A percentile compares a stretch with the other conserved stretches of the same genome.
These are phyloP conservation scores for Abelmoschus esculentus DNA, from an alignment of 345 rosid genomes.

Conservation along the genomic window DNA sequence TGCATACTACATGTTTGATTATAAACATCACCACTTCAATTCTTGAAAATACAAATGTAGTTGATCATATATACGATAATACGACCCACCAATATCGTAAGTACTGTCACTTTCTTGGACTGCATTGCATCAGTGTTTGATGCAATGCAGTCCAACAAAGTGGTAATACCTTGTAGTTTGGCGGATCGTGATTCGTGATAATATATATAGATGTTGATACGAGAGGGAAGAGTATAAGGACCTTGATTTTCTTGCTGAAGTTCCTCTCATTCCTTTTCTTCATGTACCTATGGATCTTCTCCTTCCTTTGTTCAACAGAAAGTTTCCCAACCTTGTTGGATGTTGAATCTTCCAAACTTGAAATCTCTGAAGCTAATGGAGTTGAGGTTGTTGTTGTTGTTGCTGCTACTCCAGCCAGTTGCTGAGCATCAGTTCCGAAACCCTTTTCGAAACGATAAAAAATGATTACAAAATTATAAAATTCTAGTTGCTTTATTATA, in stretches of 20 bases:
- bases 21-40: neutral
- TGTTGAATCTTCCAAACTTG: slow-evolving; percentile 68
- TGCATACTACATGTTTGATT: slow-evolving; percentile 51
- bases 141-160: no score
- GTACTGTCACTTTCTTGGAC: no score
- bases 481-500: no score
- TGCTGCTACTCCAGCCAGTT: slow-evolving; percentile 27
- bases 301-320: slow-evolving; percentile 80
- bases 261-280: slow-evolving; percentile 92
- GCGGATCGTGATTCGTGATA: no score
- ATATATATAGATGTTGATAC: neutral
- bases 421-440: slow-evolving; percentile 41
- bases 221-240: slow-evolving; percentile 8
- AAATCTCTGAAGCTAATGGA: slow-evolving; percentile 50
- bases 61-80: no score
- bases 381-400: slow-evolving; percentile 25
- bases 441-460: slow-evolving; percentile 25
- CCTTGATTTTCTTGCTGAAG: slow-evolving; percentile 98
- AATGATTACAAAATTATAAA: neutral
- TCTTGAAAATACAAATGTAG: neutral
- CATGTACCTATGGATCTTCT: slow-evolving; percentile 86
- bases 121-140: no score
- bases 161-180: no score
- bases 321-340: slow-evolving; percentile 68
- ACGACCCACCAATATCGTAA: no score